Base-by-base conservation (phyloP, 352 stramenopile species). In the Chrysophaeum taylorii region DNA sequence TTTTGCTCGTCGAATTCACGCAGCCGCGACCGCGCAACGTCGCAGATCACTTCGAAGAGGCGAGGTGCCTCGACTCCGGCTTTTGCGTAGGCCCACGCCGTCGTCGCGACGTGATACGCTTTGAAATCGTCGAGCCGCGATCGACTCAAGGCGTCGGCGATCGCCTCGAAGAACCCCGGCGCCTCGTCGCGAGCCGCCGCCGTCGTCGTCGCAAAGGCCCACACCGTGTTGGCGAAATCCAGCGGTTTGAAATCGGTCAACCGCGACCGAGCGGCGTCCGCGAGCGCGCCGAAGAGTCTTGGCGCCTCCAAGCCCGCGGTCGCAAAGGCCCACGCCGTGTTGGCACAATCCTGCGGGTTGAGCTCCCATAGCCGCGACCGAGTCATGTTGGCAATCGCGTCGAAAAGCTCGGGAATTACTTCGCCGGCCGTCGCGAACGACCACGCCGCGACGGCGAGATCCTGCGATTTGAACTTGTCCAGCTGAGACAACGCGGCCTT, bases 101-200 rank as follows among this genome's bases (percentile, higher is more conserved):
- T 57, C 54, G 81, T 85, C 25, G 80, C 80, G 64, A 79, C 76
- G 73, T 88, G 81, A 76, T 86, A 79, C 16, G 76, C 43, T 69
- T 83, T 81, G 69, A 85, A 85, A 5, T 35, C 50, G 50, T 7
- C 14, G n/a, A 9, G 25, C 25, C 50, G 50, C 12, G 33, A 36
- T 31, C 27, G 9, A 31, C 5, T 14, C 9, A 5, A 4, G 2
- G 35, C 35, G 57, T 27, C 31, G 12, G 31, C 35, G 12, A 66
- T 9, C 2, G 57, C 57, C 12, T 42, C 57, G 35, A 48, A 66
- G 33, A 66, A 7, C 33, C 7, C 57, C 31, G 57, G 36, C 12
- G 31, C 15, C 16, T 27, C 25, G 4, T 33, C 33, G 1, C 45
- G 33, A 16, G 57, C 57, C n/a, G n/a, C n/a, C n/a, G n/a, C n/a